Conservation (phyloP, 2,329 filamentous ascomycete genomes). For the Cordyceps javanica region DNA sequence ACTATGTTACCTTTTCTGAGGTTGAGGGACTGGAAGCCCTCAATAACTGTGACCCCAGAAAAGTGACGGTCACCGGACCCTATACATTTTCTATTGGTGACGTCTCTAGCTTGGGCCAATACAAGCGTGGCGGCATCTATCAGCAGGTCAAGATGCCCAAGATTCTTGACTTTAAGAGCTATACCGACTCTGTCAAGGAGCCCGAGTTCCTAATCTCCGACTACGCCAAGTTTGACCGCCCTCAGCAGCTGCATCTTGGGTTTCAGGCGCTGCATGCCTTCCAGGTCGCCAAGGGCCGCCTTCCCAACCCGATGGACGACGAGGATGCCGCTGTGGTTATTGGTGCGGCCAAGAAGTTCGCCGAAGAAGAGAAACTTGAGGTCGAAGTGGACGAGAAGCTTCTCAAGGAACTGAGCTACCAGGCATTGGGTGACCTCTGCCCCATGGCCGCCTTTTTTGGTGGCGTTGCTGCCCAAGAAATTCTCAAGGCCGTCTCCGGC, state of each 20-base stretch:
- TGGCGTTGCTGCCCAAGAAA: conserved; percentile 87
- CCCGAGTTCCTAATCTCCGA: conserved; percentile 90
- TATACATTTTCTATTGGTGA: conserved; percentile 98
- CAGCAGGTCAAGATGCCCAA: conserved; percentile 99
- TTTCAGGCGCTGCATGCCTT: conserved; percentile 91
- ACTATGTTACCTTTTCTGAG: conserved; percentile 93
- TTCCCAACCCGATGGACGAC: conserved; percentile 79
- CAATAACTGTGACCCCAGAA: conserved; percentile 77
- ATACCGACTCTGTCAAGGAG: conserved; percentile 71
- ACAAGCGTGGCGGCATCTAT: conserved; percentile 82
- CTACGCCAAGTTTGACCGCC: conserved; percentile 96
- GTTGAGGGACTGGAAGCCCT: conserved; percentile 85
- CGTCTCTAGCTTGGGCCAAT: conserved; percentile 78
- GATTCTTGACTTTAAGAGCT: conserved; percentile 78
- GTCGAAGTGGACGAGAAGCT: conserved; percentile 84
- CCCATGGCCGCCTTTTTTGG: conserved; percentile 95
- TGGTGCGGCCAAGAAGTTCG: conserved; percentile 67
- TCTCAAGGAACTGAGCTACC: conserved; percentile 87
- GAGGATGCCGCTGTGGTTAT: conserved; percentile 75
- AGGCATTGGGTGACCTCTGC: conserved; percentile 83
- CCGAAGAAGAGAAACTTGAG: conserved; percentile 60
- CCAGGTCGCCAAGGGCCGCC: conserved; percentile 63
- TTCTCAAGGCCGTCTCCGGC: conserved; percentile 92
- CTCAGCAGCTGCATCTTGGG: conserved; percentile 83
- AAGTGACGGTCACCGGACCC: conserved; percentile 89